Base-by-base conservation (phyloP, 768 basidiomycete species). In the Trametes gibbosa region DNA sequence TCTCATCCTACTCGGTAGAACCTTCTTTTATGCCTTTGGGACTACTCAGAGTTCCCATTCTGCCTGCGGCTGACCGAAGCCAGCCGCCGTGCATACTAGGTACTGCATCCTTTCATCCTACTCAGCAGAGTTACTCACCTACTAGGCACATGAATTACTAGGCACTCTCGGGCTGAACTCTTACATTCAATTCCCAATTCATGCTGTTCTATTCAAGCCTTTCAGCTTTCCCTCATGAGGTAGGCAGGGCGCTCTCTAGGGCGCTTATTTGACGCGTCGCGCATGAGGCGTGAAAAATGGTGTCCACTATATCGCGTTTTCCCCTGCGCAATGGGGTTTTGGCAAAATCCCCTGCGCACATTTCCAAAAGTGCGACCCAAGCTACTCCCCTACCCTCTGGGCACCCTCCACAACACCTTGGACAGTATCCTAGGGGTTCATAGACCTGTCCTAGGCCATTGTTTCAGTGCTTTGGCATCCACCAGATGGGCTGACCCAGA, bases 251-350 rank as follows among this genome's bases (percentile, higher is more conserved):
- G 48, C 45, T 52, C 45, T 68, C 63, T 67, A 64, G 68, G 53
- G 73, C 64, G 59, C 58, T n/a, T 63, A 65, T 65, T 64, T 63
- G 67, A 63, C 67, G 42, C 19, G 58, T 54, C 37, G 56, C 64
- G 58, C 61, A 61, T 56, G 56, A 71, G 63, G 65, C 59, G 66
- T 72, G 69, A 70, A 65, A 66, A 58, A 49, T 69, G 58, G 62
- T 66, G 67, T 72, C 70, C 70, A 72, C 29, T 32, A 71, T 64
- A 68, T 71, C 65, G 64, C 68, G 65, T 65, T 60, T 58, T 62
- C 21, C 53, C 39, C 40, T 53, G 58, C 50, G 53, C 51, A 48
- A 43, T 52, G 51, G 53, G 58, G 47, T 54, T 41, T 42, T 55
- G 42, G 39, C 45, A 24, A 50, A 50, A 43, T 41, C 25, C 21